These are phyloP conservation scores for Trametes polyzona DNA, from an alignment of 1,284 basidiomycete genomes.

Conservation along the genomic window DNA sequence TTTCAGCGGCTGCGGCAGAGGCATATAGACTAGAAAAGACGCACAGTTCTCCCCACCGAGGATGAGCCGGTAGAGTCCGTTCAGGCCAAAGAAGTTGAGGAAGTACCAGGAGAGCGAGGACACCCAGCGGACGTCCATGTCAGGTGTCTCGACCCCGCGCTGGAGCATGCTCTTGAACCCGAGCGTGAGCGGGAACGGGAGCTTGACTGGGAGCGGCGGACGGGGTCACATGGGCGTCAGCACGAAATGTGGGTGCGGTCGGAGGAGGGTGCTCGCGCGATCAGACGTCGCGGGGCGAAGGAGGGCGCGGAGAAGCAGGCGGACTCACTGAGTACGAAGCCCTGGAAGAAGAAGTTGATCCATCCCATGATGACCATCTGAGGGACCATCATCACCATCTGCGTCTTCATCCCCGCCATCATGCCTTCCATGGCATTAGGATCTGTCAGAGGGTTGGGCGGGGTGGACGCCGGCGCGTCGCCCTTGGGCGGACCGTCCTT, in stretches of 20 bases:
- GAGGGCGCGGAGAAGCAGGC: slow-evolving; percentile 5
- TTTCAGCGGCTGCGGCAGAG: slow-evolving; percentile 11
- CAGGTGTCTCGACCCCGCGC: slow-evolving; percentile 92
- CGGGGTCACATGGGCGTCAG: slow-evolving; percentile 17
- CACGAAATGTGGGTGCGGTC: not conserved
- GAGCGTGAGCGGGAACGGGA: slow-evolving; percentile 96
- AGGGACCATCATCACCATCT: slow-evolving; percentile 97
- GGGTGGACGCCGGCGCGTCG: slow-evolving; percentile 54
- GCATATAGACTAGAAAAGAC: slow-evolving; percentile 36
- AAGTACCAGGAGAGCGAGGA: slow-evolving; percentile 99
- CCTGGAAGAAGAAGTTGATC: slow-evolving; percentile 99
- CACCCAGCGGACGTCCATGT: slow-evolving; percentile 99
- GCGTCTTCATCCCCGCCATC: slow-evolving; percentile 99
- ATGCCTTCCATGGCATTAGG: slow-evolving; percentile 95
- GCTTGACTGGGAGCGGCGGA: slow-evolving; percentile 68
- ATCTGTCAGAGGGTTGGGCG: slow-evolving; percentile 83
- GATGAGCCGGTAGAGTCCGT: slow-evolving; percentile 92
- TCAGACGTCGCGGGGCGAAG: slow-evolving; percentile 7
- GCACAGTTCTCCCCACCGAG: slow-evolving; percentile 91
- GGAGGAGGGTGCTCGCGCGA: slow-evolving; percentile 10
- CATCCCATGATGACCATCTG: slow-evolving; percentile 99
- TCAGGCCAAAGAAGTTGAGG: slow-evolving; percentile 97
- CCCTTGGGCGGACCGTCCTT: slow-evolving; percentile 79
- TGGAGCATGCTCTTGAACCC: slow-evolving; percentile 99
- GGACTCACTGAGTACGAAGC: slow-evolving; percentile 92